Conservation (phyloP, 78 protist genomes). For the Polysphondylium violaceum region DNA sequence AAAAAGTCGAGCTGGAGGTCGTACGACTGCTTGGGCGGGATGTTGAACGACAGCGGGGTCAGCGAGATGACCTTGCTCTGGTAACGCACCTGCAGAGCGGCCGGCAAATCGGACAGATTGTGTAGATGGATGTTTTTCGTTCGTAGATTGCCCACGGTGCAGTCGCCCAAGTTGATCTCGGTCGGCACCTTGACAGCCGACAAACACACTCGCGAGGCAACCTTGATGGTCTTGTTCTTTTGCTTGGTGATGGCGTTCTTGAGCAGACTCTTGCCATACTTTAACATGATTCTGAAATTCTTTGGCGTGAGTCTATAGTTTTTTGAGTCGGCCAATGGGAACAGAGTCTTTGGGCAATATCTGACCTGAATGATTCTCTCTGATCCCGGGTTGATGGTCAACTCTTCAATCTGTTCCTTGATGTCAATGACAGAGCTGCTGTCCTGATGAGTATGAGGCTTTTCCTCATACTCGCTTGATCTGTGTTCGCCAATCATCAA, state of each 20-base stretch:
- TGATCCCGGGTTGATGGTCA: conserved; percentile 64
- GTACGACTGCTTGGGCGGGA: conserved; percentile 63
- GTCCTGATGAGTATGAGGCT: neutral
- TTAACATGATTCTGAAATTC: conserved; percentile 42
- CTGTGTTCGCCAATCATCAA: conserved; percentile 49
- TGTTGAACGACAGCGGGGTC: conserved; percentile 28
- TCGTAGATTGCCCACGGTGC: conserved; percentile 44
- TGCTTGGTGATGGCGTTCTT: neutral
- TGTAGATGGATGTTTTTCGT: neutral
- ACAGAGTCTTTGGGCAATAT: conserved; percentile 51
- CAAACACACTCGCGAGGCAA: conserved; percentile 77
- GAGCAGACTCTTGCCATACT: conserved; percentile 21
- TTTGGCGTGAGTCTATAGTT: conserved; percentile 3
- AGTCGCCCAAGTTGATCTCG: conserved; percentile 81
- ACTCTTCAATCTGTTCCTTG: conserved; percentile 43
- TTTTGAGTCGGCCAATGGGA: conserved; percentile 1
- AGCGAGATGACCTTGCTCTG: conserved; percentile 55
- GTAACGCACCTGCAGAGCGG: conserved; percentile 32
- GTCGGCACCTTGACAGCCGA: conserved; percentile 49
- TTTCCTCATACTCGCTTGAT: neutral
- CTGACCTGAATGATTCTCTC: conserved; percentile 48
- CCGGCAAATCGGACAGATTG: conserved; percentile 80
- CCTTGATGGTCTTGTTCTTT: conserved; percentile 46
- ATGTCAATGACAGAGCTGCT: neutral
- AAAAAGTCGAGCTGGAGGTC: conserved; percentile 54